phyloP scores from a whole-genome alignment of 2,329 filamentous ascomycete genomes.

The Microcera coccophila region DNA sequence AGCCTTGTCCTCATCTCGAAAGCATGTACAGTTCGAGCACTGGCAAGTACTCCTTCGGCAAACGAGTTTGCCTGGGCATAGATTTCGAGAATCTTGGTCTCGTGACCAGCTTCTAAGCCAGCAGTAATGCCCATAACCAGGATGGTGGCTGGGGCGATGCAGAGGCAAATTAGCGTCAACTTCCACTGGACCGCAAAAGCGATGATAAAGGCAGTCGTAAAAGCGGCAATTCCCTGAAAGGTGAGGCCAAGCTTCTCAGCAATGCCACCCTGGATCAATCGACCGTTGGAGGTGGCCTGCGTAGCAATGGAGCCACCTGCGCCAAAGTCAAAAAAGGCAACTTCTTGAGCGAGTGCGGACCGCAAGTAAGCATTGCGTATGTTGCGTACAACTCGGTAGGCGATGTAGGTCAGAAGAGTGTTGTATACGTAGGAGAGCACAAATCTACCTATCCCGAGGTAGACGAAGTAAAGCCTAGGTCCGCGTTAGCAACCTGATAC shows the following conservation, averaged over 20 bases:
- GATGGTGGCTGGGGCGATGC: slow-evolving; percentile 43
- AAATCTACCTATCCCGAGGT: slow-evolving; percentile 55
- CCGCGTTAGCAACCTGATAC: slow-evolving; percentile 50
- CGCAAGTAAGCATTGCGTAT: slow-evolving; percentile 48
- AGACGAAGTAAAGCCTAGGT: slow-evolving; percentile 54
- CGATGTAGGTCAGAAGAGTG: slow-evolving; percentile 45
- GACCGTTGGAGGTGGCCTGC: slow-evolving; percentile 47
- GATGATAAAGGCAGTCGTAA: slow-evolving; percentile 39
- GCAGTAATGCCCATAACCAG: slow-evolving; percentile 38
- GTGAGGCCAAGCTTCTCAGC: slow-evolving; percentile 43
- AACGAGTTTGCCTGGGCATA: slow-evolving; percentile 42
- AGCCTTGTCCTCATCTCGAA: slow-evolving; percentile 47
- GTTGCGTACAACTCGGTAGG: slow-evolving; percentile 48
- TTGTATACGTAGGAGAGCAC: slow-evolving; percentile 52
- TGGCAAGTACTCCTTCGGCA: slow-evolving; percentile 48
- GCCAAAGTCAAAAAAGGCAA: slow-evolving; percentile 46
- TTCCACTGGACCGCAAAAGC: slow-evolving; percentile 42
- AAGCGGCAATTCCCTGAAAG: slow-evolving; percentile 38
- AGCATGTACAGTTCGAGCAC: slow-evolving; percentile 47
- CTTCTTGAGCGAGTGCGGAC: slow-evolving; percentile 47
- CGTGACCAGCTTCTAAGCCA: slow-evolving; percentile 38
- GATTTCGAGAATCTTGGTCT: slow-evolving; percentile 42
- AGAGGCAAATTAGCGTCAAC: slow-evolving; percentile 41
- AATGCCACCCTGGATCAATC: slow-evolving; percentile 43
- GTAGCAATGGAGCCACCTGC: slow-evolving; percentile 41